phyloP scores from a whole-genome alignment of 2,329 filamentous ascomycete species.

The Aspergillaceae sp. region DNA sequence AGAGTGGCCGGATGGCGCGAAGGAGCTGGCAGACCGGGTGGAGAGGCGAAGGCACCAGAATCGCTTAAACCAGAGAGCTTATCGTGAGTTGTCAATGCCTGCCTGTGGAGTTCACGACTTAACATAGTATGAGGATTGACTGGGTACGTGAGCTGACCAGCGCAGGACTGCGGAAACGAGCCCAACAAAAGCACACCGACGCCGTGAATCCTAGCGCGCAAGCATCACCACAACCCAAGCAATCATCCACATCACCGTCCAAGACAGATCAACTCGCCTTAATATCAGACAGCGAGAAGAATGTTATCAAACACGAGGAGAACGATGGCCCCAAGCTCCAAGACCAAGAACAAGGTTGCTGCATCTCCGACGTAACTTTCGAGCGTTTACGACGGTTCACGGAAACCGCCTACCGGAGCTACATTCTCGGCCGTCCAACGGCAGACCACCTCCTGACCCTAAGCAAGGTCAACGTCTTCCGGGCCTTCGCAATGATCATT shows the following conservation, averaged over 20 bases:
- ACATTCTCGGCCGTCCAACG: conserved; percentile 16
- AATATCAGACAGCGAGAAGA: too few relatives aligned
- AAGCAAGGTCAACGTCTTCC: conserved; percentile 28
- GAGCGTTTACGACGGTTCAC: conserved; percentile 12
- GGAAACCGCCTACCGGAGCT: conserved; percentile 16
- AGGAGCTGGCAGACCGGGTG: conserved; percentile 15
- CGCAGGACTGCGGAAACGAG: conserved; percentile 16
- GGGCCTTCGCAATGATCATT: conserved; percentile 23
- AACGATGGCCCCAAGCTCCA: too few relatives aligned
- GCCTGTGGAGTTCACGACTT: too few relatives aligned
- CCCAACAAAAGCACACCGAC: conserved; percentile 1
- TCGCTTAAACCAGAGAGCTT: conserved; percentile 24
- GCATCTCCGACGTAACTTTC: not conserved
- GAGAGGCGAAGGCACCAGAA: conserved; percentile 23
- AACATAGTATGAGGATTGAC: not conserved
- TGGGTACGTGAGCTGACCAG: not conserved
- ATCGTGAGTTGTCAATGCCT: conserved; percentile 8
- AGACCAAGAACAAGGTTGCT: too few relatives aligned
- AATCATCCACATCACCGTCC: not conserved
- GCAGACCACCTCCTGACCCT: conserved; percentile 27
- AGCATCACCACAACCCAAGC: not conserved
- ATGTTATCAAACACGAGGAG: too few relatives aligned
- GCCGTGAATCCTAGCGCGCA: too few relatives aligned
- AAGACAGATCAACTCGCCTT: too few relatives aligned
- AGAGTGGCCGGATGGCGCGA: too few relatives aligned